Conservation (phyloP, 202 grass and related monocot genomes). For the Alloteropsis angusta region DNA sequence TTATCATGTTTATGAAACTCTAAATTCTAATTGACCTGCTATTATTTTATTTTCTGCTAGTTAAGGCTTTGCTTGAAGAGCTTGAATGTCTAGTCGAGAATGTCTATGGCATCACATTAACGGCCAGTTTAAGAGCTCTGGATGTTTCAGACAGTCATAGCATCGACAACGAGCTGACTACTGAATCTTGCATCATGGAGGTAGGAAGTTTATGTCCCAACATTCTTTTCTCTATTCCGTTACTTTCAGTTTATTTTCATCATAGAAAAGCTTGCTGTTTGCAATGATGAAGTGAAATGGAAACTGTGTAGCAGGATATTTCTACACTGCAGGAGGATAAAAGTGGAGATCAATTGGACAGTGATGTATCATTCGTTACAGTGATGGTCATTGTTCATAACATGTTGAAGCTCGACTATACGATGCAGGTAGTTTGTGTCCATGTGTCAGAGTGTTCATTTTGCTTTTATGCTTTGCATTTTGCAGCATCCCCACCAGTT, state of each 20-base stretch:
- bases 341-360: conserved; percentile 17
- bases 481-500: neutral
- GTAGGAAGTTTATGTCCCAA: neutral
- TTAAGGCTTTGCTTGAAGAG: conserved; percentile 42
- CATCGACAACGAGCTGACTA: neutral
- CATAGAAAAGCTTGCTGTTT: neutral
- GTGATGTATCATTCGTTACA: neutral
- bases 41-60: conserved; percentile 28
- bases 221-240: neutral
- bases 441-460: neutral
- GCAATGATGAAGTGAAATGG: neutral
- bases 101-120: conserved; percentile 14
- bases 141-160: neutral
- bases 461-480: neutral
- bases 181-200: neutral
- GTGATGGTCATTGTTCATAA: conserved; percentile 34
- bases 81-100: conserved; percentile 35
- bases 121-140: conserved; percentile 30
- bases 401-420: conserved; percentile 66
- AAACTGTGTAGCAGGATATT: conserved; percentile 5
- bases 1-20: neutral
- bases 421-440: conserved; percentile 53
- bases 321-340: conserved; percentile 23
- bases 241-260: neutral
- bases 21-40: neutral